Conservation (phyloP, 2,329 filamentous ascomycete genomes). For the Diaporthe capsici region DNA sequence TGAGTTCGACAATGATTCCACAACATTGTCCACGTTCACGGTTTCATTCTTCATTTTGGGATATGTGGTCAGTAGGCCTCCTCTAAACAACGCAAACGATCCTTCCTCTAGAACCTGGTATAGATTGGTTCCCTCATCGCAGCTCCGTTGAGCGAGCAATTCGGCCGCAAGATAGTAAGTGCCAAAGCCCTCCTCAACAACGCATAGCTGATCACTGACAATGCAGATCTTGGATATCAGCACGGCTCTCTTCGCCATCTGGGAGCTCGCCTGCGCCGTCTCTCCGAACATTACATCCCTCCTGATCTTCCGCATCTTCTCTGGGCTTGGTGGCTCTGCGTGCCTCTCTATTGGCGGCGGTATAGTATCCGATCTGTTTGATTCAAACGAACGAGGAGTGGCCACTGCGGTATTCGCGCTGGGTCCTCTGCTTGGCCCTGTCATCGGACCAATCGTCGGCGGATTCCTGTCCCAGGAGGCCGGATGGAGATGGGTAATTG, state of each 20-base stretch:
- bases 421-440: slow-evolving; percentile 86
- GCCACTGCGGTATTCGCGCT: slow-evolving; percentile 92
- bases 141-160: slow-evolving; percentile 5
- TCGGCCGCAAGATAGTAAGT: slow-evolving; percentile 15
- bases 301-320: slow-evolving; percentile 81
- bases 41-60: slow-evolving; percentile 16
- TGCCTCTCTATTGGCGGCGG: slow-evolving; percentile 90
- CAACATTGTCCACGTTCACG: slow-evolving; percentile 1
- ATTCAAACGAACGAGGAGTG: slow-evolving; percentile 84
- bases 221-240: slow-evolving; percentile 8
- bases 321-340: slow-evolving; percentile 86
- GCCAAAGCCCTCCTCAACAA: neutral
- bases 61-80: neutral
- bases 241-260: slow-evolving; percentile 1
- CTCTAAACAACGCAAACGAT: neutral
- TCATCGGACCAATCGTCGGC: slow-evolving; percentile 81
- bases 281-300: slow-evolving; percentile 82
- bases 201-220: neutral
- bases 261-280: slow-evolving; percentile 63
- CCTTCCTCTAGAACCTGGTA: neutral
- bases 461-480: slow-evolving; percentile 79
- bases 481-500: slow-evolving; percentile 81
- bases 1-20: slow-evolving; percentile 2
- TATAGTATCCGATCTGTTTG: slow-evolving; percentile 86
- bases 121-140: slow-evolving; percentile 6